Evolutionary conservation across 768 basidiomycete species (phyloP).

Genomic region (Tricholomella constricta): DNA sequence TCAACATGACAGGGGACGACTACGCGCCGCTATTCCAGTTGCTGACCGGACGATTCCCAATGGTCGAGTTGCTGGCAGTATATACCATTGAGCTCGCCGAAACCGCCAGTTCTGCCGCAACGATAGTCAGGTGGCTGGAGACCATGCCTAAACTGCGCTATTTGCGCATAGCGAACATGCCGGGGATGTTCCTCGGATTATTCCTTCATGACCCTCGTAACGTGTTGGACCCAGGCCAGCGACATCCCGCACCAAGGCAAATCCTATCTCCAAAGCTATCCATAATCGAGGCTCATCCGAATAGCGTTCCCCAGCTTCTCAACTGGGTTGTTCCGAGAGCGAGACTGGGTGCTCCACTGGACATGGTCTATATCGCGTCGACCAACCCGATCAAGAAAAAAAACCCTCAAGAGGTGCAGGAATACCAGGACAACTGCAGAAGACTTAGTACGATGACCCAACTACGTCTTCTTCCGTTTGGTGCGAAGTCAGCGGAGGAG

Average conservation of each 20-base stretch:
- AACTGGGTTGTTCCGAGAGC: conserved; percentile 39
- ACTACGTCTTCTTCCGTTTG: conserved; percentile 32
- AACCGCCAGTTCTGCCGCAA: conserved; percentile 18
- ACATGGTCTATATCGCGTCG: conserved; percentile 47
- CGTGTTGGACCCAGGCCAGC: conserved; percentile 6
- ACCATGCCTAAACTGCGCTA: conserved; percentile 59
- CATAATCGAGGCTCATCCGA: conserved; percentile 47
- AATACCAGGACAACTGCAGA: conserved; percentile 22
- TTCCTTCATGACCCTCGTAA: conserved; percentile 45
- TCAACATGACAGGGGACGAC: conserved; percentile 52
- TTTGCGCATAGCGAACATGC: conserved; percentile 49
- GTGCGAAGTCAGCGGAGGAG: conserved; percentile 51
- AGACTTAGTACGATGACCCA: conserved; percentile 29
- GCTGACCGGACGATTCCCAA: conserved; percentile 51
- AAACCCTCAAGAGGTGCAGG: neutral
- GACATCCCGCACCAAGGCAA: conserved; percentile 10
- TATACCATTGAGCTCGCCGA: conserved; percentile 42
- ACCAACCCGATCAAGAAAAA: conserved; percentile 17
- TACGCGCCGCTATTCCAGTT: conserved; percentile 48
- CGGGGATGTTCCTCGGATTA: conserved; percentile 43
- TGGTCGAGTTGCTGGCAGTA: conserved; percentile 56
- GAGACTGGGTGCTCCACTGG: conserved; percentile 44
- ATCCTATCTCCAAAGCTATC: conserved; percentile 47
- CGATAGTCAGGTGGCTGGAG: conserved; percentile 52
- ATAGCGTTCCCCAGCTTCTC: conserved; percentile 32